Conservation (phyloP, 768 basidiomycete genomes). For the Exidia glandulosa region DNA sequence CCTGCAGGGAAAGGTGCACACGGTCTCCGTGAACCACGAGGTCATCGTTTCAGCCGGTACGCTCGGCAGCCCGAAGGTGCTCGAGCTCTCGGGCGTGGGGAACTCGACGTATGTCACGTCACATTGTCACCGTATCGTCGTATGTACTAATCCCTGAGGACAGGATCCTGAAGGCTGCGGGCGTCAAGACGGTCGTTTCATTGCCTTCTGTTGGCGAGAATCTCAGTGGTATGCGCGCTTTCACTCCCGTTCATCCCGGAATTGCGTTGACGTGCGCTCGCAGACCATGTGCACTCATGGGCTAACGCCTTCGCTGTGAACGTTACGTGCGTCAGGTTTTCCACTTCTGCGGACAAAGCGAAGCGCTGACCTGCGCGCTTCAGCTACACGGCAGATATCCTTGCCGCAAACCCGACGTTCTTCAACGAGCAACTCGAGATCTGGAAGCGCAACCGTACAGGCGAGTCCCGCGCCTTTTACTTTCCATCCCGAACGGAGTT, state of each 20-base stretch:
- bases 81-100: slow-evolving; percentile 32
- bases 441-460: slow-evolving; percentile 7
- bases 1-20: slow-evolving; percentile 13
- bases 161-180: neutral
- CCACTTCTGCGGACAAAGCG: neutral
- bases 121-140: neutral
- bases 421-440: slow-evolving; percentile 2
- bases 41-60: slow-evolving; percentile 19
- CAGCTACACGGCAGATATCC: slow-evolving; percentile 1
- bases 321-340: slow-evolving; percentile 2
- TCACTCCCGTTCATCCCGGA: neutral
- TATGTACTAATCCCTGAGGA: too few relatives aligned
- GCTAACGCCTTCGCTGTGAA: slow-evolving; percentile 4
- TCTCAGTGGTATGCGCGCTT: neutral
- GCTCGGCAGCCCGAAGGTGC: slow-evolving; percentile 13
- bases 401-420: slow-evolving; percentile 3
- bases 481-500: too few relatives aligned
- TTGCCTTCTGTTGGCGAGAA: slow-evolving; percentile 6
- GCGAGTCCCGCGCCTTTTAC: neutral
- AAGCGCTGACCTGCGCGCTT: neutral
- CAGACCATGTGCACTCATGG: slow-evolving; percentile 9
- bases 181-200: slow-evolving; percentile 1
- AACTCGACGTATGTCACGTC: slow-evolving; percentile 9
- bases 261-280: neutral
- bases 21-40: slow-evolving; percentile 27